These are phyloP conservation scores for Xylaria sp. DNA, from an alignment of 495 filamentous ascomycete genomes.

Conservation along the genomic window DNA sequence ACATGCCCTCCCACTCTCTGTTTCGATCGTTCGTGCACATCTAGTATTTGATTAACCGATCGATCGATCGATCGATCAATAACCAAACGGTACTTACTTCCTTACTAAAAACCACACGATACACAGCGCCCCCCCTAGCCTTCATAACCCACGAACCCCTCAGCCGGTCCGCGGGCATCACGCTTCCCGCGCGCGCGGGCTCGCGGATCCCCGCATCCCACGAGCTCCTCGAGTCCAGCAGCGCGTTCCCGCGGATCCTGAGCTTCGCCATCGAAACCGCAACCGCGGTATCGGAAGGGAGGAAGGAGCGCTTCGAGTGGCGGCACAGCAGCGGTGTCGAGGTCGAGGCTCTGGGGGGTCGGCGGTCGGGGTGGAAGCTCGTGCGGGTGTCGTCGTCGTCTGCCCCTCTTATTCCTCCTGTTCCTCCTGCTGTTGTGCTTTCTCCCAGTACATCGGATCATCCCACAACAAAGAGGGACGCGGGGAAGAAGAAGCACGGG, in stretches of 20 bases:
- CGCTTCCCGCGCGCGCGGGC: conserved; percentile 25
- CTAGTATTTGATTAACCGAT: neutral
- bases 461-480: neutral
- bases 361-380: conserved; percentile 38
- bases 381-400: conserved; percentile 31
- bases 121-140: conserved; percentile 28
- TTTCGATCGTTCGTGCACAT: neutral
- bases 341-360: conserved; percentile 28
- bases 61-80: no score
- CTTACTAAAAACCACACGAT: no score
- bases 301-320: conserved; percentile 43
- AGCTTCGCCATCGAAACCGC: conserved; percentile 36
- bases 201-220: conserved; percentile 6
- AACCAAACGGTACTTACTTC: no score
- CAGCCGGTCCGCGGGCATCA: conserved; percentile 15
- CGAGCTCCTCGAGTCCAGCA: conserved; percentile 24
- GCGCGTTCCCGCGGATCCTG: conserved; percentile 19
- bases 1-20: neutral
- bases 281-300: conserved; percentile 14
- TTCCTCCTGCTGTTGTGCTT: no score
- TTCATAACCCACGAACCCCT: conserved; percentile 17
- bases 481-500: neutral
- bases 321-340: conserved; percentile 33
- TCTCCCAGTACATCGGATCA: no score
- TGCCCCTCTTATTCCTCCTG: neutral